Evolutionary conservation across 257 asterid species (phyloP).

Genomic region (Haberlea rhodopensis): DNA sequence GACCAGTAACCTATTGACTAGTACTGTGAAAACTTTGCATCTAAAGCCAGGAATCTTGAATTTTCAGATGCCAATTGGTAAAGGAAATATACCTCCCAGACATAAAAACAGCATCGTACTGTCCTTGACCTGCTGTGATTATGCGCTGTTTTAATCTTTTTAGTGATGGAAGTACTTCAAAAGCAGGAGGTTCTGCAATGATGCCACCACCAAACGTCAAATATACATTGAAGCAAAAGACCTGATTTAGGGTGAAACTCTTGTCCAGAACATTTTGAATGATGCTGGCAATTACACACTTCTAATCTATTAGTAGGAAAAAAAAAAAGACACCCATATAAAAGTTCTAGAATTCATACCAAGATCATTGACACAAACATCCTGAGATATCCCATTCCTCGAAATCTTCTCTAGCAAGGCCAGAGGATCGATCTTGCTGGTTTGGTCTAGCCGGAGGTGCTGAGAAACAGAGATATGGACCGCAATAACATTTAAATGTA

Average conservation of each 20-base stretch:
- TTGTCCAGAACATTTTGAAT: background rate
- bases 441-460: conserved; percentile 60
- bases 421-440: conserved; percentile 77
- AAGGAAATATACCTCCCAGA: conserved; percentile 70
- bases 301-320: background rate
- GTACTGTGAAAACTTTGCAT: background rate
- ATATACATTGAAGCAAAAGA: background rate
- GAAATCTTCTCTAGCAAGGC: conserved; percentile 73
- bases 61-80: background rate
- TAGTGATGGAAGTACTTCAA: conserved; percentile 86
- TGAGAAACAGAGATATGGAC: conserved; percentile 34
- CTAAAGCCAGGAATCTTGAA: background rate
- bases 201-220: conserved; percentile 15
- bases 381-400: conserved; percentile 74
- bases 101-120: conserved; percentile 88
- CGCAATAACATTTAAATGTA: background rate
- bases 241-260: background rate
- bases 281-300: background rate
- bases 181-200: conserved; percentile 80
- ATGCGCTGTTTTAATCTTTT: conserved; percentile 81
- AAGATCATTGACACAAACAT: conserved; percentile 79
- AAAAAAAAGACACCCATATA: background rate
- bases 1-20: no score
- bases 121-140: conserved; percentile 79
- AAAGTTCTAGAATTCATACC: conserved; percentile 47